Evolutionary conservation across 305 asterid species (phyloP).

Genomic region (Rubia peregrina): DNA sequence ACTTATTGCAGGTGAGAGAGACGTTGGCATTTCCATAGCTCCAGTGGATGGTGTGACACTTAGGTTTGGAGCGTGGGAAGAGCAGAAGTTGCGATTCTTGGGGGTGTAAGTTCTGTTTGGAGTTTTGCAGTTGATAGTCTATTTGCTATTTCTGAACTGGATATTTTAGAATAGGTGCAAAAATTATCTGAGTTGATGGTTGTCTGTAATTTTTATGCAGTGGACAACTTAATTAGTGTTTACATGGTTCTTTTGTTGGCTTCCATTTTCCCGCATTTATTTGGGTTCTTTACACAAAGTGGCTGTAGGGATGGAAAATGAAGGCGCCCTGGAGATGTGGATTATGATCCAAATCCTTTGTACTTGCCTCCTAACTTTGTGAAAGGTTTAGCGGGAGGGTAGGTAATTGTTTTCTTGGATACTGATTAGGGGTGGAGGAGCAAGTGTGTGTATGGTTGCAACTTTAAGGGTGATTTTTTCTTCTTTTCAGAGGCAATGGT

Average conservation of each 20-base stretch:
- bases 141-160: neutral
- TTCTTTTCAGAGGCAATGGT: constrained; percentile 88
- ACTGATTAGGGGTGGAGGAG: constrained; percentile 2
- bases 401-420: constrained; percentile 45
- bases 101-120: constrained; percentile 50
- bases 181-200: no score
- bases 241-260: neutral
- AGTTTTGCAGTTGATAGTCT: constrained; percentile 1
- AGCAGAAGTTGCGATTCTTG: constrained; percentile 65
- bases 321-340: constrained; percentile 58
- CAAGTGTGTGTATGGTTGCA: neutral
- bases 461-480: constrained; percentile 21
- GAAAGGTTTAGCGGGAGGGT: constrained; percentile 73
- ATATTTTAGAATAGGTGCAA: neutral
- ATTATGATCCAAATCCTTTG: constrained; percentile 80
- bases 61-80: constrained; percentile 60
- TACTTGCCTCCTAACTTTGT: constrained; percentile 69
- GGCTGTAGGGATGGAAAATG: constrained; percentile 66
- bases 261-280: neutral
- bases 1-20: constrained; percentile 49
- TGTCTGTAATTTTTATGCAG: neutral
- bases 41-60: constrained; percentile 45
- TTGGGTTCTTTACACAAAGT: constrained; percentile 34
- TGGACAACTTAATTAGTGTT: no score
- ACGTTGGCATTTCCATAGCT: constrained; percentile 29